Percentiles rank a stretch among this genome's conserved stretches.
Evolutionary conservation across 1,284 basidiomycete species (phyloP).

Genomic region (Cutaneotrichosporon dermatis): DNA sequence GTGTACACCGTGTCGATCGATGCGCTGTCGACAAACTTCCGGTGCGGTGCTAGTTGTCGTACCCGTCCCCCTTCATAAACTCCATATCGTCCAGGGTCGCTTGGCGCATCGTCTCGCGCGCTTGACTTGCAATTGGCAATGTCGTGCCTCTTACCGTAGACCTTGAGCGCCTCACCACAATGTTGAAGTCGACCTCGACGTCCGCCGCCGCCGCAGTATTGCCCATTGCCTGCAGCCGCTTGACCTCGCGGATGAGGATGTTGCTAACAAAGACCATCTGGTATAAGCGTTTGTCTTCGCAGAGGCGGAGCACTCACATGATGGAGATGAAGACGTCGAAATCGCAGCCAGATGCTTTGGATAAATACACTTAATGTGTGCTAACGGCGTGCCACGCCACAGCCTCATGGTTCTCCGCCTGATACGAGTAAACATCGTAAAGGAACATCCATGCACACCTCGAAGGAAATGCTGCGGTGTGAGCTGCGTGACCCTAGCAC

Average conservation of each 20-base stretch:
- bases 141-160: conserved; percentile 2
- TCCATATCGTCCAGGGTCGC: conserved; percentile 23
- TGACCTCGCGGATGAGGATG: conserved; percentile 38
- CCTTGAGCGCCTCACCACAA: conserved; percentile 28
- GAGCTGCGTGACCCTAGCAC: not conserved
- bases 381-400: conserved; percentile 33
- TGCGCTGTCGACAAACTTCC: not conserved
- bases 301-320: conserved; percentile 24
- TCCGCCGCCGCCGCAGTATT: conserved; percentile 13
- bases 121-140: conserved; percentile 25
- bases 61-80: conserved; percentile 24
- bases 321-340: conserved; percentile 38
- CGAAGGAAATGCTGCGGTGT: conserved; percentile 32
- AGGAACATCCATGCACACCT: conserved; percentile 44
- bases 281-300: no score
- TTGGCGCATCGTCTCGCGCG: conserved; percentile 24
- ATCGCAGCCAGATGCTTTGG: not conserved
- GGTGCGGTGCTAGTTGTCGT: not conserved
- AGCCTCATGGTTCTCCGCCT: conserved; percentile 29
- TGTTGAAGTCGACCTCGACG: conserved; percentile 33
- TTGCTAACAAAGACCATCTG: conserved; percentile 38
- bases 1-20: not conserved
- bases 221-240: conserved; percentile 29
- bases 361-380: conserved; percentile 16
- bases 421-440: conserved; percentile 36